A percentile compares a stretch with the other conserved stretches of the same genome.
Conservation (phyloP, 257 asterid species). For the Plantago major region DNA sequence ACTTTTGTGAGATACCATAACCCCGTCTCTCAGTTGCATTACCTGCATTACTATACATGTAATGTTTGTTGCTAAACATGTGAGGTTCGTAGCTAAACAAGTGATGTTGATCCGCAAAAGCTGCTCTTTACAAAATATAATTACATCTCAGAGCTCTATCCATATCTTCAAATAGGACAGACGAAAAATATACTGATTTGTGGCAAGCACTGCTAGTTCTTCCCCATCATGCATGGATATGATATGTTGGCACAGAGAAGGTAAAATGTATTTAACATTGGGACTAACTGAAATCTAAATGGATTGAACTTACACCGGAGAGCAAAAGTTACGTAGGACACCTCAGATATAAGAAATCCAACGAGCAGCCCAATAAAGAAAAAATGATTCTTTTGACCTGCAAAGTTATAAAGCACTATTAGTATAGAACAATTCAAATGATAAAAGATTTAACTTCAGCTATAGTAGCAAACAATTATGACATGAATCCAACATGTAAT, state of each 20-base stretch:
- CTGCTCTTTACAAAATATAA: too few relatives aligned
- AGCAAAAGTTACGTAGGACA: slow-evolving; percentile 35
- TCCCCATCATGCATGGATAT: not conserved
- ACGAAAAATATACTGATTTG: too few relatives aligned
- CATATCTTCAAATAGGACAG: too few relatives aligned
- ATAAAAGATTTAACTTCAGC: not conserved
- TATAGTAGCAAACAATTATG: slow-evolving; percentile 9
- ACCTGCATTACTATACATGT: too few relatives aligned
- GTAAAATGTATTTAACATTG: slow-evolving; percentile 2
- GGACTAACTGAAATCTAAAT: slow-evolving; percentile 12
- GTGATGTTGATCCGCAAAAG: too few relatives aligned
- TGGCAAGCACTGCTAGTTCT: too few relatives aligned
- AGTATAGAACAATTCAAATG: not conserved
- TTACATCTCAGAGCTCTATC: too few relatives aligned
- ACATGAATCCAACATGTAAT: not conserved
- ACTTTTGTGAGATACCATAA: too few relatives aligned
- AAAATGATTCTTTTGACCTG: slow-evolving; percentile 49
- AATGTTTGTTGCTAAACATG: too few relatives aligned
- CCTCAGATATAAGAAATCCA: slow-evolving; percentile 42
- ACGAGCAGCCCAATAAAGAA: slow-evolving; percentile 34
- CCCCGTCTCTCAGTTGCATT: too few relatives aligned
- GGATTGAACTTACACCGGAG: slow-evolving; percentile 38
- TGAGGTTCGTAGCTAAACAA: too few relatives aligned
- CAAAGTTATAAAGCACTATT: slow-evolving; percentile 16
- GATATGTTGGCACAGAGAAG: not conserved